These are phyloP conservation scores for Zygosaccharomyces siamensis DNA, from an alignment of 805 yeast species.

Conservation along the genomic window DNA sequence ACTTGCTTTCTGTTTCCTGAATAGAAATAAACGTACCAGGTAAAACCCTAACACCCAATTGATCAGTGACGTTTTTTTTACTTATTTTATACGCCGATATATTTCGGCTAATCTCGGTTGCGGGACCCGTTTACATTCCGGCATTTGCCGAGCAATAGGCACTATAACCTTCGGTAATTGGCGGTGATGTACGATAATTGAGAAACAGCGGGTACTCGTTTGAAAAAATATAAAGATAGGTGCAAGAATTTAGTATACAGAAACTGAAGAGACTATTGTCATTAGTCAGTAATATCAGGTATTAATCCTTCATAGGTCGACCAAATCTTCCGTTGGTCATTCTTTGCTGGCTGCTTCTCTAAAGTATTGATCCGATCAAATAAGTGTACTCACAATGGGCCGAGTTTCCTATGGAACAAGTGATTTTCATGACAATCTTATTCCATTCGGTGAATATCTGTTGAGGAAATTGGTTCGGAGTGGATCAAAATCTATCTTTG, in stretches of 20 bases:
- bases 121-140: neutral
- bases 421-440: constrained; percentile 7
- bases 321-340: neutral
- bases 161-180: neutral
- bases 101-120: neutral
- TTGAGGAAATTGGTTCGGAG: constrained; percentile 52
- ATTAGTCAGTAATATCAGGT: neutral
- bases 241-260: neutral
- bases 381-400: constrained; percentile 3
- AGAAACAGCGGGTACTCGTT: neutral
- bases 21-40: too few relatives aligned
- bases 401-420: constrained; percentile 11
- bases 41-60: too few relatives aligned
- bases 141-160: neutral
- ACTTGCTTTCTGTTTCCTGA: too few relatives aligned
- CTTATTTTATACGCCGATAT: too few relatives aligned
- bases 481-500: constrained; percentile 60
- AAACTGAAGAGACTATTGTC: neutral
- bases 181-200: neutral
- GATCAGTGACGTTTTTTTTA: too few relatives aligned
- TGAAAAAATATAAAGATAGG: neutral
- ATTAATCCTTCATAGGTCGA: too few relatives aligned
- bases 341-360: neutral
- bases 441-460: constrained; percentile 62
- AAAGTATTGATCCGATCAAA: neutral